Evolutionary conservation across 2,329 filamentous ascomycete genomes (phyloP).

Genomic region (Cryphonectria naterciae): DNA sequence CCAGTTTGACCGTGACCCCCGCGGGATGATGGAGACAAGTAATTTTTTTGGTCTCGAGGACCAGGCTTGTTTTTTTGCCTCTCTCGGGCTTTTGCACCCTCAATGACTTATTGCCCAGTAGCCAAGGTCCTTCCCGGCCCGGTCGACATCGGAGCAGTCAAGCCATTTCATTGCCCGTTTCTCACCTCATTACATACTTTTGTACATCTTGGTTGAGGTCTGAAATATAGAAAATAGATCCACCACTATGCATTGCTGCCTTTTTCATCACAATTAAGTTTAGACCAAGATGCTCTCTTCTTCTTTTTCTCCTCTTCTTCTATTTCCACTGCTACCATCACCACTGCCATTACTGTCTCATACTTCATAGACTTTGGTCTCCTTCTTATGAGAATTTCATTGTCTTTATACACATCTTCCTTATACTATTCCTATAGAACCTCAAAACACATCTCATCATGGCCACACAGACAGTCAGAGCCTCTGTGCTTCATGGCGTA

Average conservation of each 20-base stretch:
- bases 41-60: no score
- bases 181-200: background rate
- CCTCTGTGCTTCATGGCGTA: constrained; percentile 59
- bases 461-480: constrained; percentile 42
- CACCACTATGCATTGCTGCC: background rate
- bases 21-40: constrained; percentile 25
- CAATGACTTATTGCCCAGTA: background rate
- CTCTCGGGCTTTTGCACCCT: constrained; percentile 16
- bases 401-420: background rate
- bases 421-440: background rate
- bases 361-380: no score
- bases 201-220: background rate
- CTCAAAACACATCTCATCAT: constrained; percentile 26
- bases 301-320: background rate
- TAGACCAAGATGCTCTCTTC: constrained; percentile 11
- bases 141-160: constrained; percentile 28
- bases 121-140: constrained; percentile 1
- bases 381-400: background rate
- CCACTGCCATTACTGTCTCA: background rate
- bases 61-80: no score
- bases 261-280: constrained; percentile 7
- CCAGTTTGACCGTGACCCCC: constrained; percentile 19
- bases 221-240: constrained; percentile 9
- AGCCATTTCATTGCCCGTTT: background rate
- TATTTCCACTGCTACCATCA: no score